Evolutionary conservation across 805 yeast species (phyloP).

Genomic region (Kockiozyma suomiensis): DNA sequence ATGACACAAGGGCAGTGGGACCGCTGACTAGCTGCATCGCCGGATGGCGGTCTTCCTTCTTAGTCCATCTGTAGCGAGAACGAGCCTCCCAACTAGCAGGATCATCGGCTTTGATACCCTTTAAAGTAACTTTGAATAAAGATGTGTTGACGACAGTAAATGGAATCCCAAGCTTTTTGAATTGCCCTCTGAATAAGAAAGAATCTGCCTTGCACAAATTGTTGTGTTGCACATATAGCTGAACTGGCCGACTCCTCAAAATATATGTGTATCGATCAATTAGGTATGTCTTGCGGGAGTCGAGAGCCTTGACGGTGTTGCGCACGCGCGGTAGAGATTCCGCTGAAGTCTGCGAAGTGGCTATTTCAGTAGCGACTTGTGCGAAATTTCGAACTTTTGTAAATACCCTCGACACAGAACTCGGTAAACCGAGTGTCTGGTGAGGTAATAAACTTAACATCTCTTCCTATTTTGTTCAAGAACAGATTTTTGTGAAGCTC

Average conservation of each 20-base stretch:
- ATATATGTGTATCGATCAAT: slow-evolving; percentile 77
- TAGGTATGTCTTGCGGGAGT: slow-evolving; percentile 82
- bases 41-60: slow-evolving; percentile 56
- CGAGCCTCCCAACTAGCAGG: slow-evolving; percentile 68
- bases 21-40: slow-evolving; percentile 71
- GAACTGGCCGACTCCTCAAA: slow-evolving; percentile 66
- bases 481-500: neutral
- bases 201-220: slow-evolving; percentile 74
- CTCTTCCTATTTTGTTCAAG: neutral
- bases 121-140: slow-evolving; percentile 73
- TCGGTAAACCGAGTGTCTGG: neutral
- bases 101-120: slow-evolving; percentile 67
- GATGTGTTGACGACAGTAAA: slow-evolving; percentile 69
- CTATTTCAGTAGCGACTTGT: slow-evolving; percentile 1
- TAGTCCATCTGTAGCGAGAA: slow-evolving; percentile 36
- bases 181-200: slow-evolving; percentile 60
- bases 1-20: slow-evolving; percentile 78
- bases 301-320: slow-evolving; percentile 61
- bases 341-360: neutral
- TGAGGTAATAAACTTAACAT: slow-evolving; percentile 5
- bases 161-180: slow-evolving; percentile 67
- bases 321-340: slow-evolving; percentile 39
- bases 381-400: slow-evolving; percentile 7
- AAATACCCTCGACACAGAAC: slow-evolving; percentile 2
- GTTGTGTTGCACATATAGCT: slow-evolving; percentile 83